phyloP scores from a whole-genome alignment of 352 stramenopile genomes.

The Pythium myriotylum region DNA sequence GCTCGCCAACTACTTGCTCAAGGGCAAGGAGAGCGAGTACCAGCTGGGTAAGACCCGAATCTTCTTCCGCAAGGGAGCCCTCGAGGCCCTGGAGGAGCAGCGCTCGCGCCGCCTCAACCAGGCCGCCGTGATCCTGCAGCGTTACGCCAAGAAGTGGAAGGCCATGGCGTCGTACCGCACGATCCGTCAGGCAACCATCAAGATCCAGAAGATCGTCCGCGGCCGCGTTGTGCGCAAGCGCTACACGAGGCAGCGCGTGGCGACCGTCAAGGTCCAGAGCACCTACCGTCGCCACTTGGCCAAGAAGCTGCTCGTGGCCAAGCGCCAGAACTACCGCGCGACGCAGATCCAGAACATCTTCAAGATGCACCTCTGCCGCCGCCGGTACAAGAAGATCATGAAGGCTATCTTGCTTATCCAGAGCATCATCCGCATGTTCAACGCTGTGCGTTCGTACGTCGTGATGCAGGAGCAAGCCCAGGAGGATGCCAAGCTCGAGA shows the following conservation, averaged over 20 bases:
- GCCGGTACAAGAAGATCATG: constrained; percentile 64
- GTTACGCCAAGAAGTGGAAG: constrained; percentile 82
- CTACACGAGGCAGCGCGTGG: constrained; percentile 66
- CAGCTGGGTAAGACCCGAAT: constrained; percentile 92
- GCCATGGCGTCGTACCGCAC: constrained; percentile 63
- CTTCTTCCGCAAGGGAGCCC: constrained; percentile 92
- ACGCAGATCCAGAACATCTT: constrained; percentile 86
- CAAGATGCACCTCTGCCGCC: constrained; percentile 77
- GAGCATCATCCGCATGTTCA: constrained; percentile 82
- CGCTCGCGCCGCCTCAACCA: constrained; percentile 79
- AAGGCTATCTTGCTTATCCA: constrained; percentile 79
- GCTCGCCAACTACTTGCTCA: constrained; percentile 63
- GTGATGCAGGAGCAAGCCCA: constrained; percentile 86
- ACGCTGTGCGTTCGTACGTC: constrained; percentile 73
- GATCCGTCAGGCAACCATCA: constrained; percentile 57
- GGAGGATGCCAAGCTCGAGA: constrained; percentile 96
- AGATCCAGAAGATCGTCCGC: constrained; percentile 64
- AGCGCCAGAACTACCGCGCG: constrained; percentile 68
- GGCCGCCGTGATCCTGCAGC: constrained; percentile 80
- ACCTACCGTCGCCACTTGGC: constrained; percentile 61
- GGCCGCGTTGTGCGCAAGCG: constrained; percentile 40
- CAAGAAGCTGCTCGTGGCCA: constrained; percentile 53
- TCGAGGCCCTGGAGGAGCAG: constrained; percentile 91
- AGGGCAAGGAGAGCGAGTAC: constrained; percentile 65
- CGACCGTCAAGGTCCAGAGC: constrained; percentile 71